Percentiles rank a stretch among this genome's conserved stretches.
Evolutionary conservation across 2,329 filamentous ascomycete species (phyloP).

Genomic region (Curvularia sp.): DNA sequence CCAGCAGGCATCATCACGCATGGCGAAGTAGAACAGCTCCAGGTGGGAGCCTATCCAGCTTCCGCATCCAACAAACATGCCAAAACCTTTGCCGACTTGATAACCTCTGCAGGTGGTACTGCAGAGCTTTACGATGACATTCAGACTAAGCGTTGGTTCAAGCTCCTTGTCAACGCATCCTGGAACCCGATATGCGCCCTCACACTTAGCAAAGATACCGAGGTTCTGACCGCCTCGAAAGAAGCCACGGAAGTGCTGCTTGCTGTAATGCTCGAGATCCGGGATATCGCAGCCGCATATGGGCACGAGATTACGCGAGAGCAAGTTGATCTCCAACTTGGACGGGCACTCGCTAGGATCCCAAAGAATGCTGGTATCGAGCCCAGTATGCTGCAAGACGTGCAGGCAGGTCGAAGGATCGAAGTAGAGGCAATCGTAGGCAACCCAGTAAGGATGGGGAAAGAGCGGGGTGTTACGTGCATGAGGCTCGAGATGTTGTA

Average conservation of each 20-base stretch:
- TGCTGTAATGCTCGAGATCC: slow-evolving; percentile 57
- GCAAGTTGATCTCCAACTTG: slow-evolving; percentile 49
- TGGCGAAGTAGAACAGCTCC: slow-evolving; percentile 56
- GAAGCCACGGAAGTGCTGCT: slow-evolving; percentile 48
- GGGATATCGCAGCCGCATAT: slow-evolving; percentile 50
- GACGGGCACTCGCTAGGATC: slow-evolving; percentile 48
- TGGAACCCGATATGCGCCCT: slow-evolving; percentile 69
- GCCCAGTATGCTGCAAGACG: slow-evolving; percentile 60
- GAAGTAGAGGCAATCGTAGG: slow-evolving; percentile 61
- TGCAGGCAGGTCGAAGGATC: slow-evolving; percentile 51
- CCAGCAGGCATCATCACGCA: slow-evolving; percentile 57
- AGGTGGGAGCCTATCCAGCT: slow-evolving; percentile 60
- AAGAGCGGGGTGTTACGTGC: slow-evolving; percentile 50
- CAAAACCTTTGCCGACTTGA: slow-evolving; percentile 51
- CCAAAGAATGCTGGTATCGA: slow-evolving; percentile 51
- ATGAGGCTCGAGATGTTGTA: slow-evolving; percentile 56
- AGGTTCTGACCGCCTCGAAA: slow-evolving; percentile 56
- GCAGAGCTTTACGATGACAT: slow-evolving; percentile 61
- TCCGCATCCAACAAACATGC: slow-evolving; percentile 24
- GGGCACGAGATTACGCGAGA: slow-evolving; percentile 52
- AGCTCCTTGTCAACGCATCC: slow-evolving; percentile 66
- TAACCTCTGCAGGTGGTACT: slow-evolving; percentile 55
- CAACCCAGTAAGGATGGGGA: slow-evolving; percentile 54
- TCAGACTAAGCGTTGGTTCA: slow-evolving; percentile 65
- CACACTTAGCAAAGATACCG: slow-evolving; percentile 60